phyloP scores from a whole-genome alignment of 305 asterid genomes.

The Rubia peregrina region DNA sequence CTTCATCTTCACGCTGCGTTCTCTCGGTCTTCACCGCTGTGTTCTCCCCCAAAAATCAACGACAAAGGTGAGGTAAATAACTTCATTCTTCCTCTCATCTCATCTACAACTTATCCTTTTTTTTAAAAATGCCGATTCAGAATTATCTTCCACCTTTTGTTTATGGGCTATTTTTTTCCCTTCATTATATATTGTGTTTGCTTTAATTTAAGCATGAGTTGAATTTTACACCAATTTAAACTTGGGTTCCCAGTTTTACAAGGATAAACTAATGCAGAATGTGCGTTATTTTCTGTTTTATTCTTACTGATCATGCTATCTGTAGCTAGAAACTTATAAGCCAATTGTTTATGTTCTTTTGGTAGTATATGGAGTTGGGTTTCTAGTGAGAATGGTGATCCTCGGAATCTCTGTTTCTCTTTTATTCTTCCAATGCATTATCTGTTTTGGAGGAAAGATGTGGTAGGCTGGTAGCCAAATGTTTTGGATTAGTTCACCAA shows the following conservation, averaged over 20 bases:
- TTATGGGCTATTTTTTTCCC: no score
- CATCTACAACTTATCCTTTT: no score
- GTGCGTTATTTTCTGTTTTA: constrained; percentile 86
- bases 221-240: no score
- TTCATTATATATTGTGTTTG: no score
- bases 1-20: no score
- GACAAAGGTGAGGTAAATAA: no score
- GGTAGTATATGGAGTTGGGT: not conserved
- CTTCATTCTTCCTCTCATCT: no score
- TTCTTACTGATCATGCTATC: constrained; percentile 56
- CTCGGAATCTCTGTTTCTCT: not conserved
- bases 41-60: no score
- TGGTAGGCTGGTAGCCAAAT: constrained; percentile 1
- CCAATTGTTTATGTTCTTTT: constrained; percentile 15
- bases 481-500: constrained; percentile 7
- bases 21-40: no score
- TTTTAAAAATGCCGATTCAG: no score
- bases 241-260: constrained; percentile 64
- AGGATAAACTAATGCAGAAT: constrained; percentile 93
- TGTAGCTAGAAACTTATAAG: constrained; percentile 35
- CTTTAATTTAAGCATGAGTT: no score
- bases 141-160: no score
- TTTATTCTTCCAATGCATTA: not conserved
- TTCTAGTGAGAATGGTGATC: not conserved
- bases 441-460: constrained; percentile 1